Evolutionary conservation across 305 asterid species (phyloP), one percentile per base, ranked within the genome.

Genomic region (Fraxinus baroniana): DNA sequence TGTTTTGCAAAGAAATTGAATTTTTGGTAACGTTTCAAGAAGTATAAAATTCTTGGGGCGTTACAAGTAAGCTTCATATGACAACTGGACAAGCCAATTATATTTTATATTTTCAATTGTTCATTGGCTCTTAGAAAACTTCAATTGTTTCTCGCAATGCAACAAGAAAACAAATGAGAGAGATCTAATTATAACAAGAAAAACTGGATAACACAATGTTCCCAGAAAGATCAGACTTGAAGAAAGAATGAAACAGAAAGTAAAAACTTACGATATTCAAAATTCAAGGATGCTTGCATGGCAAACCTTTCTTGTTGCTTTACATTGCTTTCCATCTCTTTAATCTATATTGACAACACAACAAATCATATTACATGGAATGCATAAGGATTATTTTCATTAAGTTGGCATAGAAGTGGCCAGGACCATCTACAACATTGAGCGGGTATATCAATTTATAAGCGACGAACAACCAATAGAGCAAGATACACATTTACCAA

Each of bases 291-390:
- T 41, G 94, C 97, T 89, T 94, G 95, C 89, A 86, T 7, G 77
- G 97, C 98, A 82, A 82, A 30, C 86, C 90, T 94, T 83, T 92
- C 97, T 78, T 92, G 96, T 75, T 91, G 92, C 89, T 96, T 96
- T 76, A 88, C 83, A 80, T 83, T 83, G 83, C 89, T 89, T 85
- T 93, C 99, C 97, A 96, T 89, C 77, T 94, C 98, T 90, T 93
- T 94, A 44, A 96, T 90, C 99, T 96, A 84, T 68, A 84, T 74
- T 44, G 73, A 46, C 37, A 71, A 57, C 44, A 57, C 81, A 79
- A 80, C 81, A 81, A 85, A 76, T 39, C 77, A 88, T 81, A 79
- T 80, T 55, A 36, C 72, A 85, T 74, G n/a, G 71, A 30, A 73
- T 41, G 49, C 36, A 73, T 64, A 77, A 75, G 55, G 72, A 12